Evolutionary conservation across 2,329 filamentous ascomycete species (phyloP), one percentile per base, ranked within the genome.

Genomic region (Alternaria longipes): DNA sequence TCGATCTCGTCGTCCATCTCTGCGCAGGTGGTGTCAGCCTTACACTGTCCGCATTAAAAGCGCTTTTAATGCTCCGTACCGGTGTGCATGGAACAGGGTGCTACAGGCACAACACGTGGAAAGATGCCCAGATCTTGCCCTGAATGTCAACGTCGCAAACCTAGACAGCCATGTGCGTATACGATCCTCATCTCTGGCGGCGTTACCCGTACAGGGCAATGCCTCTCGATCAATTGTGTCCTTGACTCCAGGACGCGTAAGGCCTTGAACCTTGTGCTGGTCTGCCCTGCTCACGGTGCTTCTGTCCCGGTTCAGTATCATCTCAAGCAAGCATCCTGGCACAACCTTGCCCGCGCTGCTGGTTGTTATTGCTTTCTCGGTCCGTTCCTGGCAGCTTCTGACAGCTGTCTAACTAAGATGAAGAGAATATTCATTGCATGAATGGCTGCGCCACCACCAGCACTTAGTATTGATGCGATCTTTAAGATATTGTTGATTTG

Each of bases 301-400:
- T 63, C 63, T 53, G 57, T 18, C 22, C 41, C 54, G 45, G 45
- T 40, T 38, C 30, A 61, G 65, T 64, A 49, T 66, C 65, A 66
- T 18, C 32, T 55, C 41, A 18, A 58, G 53, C 63, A 64, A 53
- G 65, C 61, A 59, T 61, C 34, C 54, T 34, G 50, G 46, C 34
- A 40, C 41, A 59, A 46, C 47, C 58, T 40, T 66, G 61, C 46
- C 47, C 47, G 14, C 40, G 38, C 38, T 47, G 52, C 40, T 54
- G 54, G 28, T 44, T 56, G 47, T 50, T 56, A 55, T 52, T 57
- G 50, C 56, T 42, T 24, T 54, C 41, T 47, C 34, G 46, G 44
- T 44, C 56, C 58, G 40, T 47, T 46, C 50, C 60, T 67, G 53
- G 26, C 53, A 51, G 53, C 32, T 47, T 38, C 46, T 60, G 53